Evolutionary conservation across 2,329 filamentous ascomycete genomes (phyloP).

Genomic region (Penicillium glabrum): DNA sequence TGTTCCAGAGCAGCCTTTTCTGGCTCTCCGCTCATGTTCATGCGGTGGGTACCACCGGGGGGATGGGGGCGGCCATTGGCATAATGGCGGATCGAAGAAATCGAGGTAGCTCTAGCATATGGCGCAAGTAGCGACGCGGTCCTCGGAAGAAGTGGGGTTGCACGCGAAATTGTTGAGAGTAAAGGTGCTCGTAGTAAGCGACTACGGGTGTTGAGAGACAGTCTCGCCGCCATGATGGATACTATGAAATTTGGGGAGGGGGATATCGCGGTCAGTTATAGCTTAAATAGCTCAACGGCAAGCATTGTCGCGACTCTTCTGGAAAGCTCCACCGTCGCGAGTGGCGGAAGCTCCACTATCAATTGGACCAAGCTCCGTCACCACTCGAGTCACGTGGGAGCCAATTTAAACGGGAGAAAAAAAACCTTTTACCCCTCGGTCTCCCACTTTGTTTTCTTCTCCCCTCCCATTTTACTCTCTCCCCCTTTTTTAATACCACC

Average conservation of each 20-base stretch:
- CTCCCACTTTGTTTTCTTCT: constrained; percentile 27
- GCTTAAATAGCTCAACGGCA: constrained; percentile 9
- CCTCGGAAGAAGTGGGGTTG: constrained; percentile 12
- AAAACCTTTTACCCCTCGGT: constrained; percentile 31
- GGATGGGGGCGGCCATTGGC: constrained; percentile 72
- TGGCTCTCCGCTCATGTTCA: constrained; percentile 75
- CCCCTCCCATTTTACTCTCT: constrained; percentile 4
- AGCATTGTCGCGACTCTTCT: constrained; percentile 30
- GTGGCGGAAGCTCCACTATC: constrained; percentile 31
- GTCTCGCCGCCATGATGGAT: constrained; percentile 33
- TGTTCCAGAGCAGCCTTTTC: constrained; percentile 88
- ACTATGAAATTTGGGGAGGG: background rate
- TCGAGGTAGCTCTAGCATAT: constrained; percentile 7
- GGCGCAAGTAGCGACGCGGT: constrained; percentile 16
- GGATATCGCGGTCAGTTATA: background rate
- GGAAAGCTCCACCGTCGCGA: constrained; percentile 38
- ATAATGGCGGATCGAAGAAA: constrained; percentile 41
- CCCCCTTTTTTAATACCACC: constrained; percentile 13
- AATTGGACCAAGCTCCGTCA: constrained; percentile 27
- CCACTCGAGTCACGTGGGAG: constrained; percentile 29
- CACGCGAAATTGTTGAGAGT: constrained; percentile 11
- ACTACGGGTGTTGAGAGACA: constrained; percentile 29
- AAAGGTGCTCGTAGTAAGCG: constrained; percentile 29
- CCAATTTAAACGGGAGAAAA: constrained; percentile 29
- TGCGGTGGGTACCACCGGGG: constrained; percentile 87